These are phyloP conservation scores for Podospora sp. DNA, from an alignment of 495 filamentous ascomycete genomes.

Conservation along the genomic window DNA sequence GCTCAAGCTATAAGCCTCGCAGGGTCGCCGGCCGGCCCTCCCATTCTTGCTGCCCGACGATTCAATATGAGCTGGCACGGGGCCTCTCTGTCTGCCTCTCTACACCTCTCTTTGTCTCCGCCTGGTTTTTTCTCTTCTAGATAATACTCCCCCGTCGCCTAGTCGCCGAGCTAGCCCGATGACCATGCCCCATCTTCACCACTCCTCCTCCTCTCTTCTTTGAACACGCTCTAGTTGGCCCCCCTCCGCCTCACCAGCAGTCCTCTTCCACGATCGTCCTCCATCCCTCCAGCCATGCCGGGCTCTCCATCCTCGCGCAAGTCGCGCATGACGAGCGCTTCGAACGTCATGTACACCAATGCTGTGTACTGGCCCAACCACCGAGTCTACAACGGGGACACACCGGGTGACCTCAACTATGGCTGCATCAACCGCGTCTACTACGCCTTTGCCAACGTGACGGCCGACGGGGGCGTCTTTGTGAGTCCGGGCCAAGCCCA, in stretches of 20 bases:
- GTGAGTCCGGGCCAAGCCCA: constrained; percentile 50
- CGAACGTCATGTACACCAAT: constrained; percentile 63
- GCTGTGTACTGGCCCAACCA: constrained; percentile 92
- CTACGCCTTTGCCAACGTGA: constrained; percentile 87
- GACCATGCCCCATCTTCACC: constrained; percentile 16
- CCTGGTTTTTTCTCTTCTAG: constrained; percentile 3
- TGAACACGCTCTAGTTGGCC: not conserved
- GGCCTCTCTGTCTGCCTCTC: constrained; percentile 19
- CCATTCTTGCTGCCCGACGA: constrained; percentile 42
- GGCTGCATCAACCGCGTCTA: constrained; percentile 72
- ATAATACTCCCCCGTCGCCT: constrained; percentile 21
- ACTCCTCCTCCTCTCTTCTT: constrained; percentile 6
- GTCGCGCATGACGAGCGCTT: constrained; percentile 43
- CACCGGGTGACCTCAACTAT: constrained; percentile 74
- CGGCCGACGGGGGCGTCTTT: constrained; percentile 78
- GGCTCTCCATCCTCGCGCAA: constrained; percentile 38
- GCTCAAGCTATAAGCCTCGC: constrained; percentile 26
- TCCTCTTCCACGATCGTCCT: not conserved
- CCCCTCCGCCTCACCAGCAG: constrained; percentile 10
- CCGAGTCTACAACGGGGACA: constrained; percentile 74
- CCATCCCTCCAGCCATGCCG: constrained; percentile 17
- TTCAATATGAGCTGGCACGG: constrained; percentile 33
- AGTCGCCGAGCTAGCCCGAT: constrained; percentile 21
- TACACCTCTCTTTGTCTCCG: not conserved
- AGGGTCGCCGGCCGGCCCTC: constrained; percentile 18